A percentile compares a stretch with the other conserved stretches of the same genome.
phyloP scores from a whole-genome alignment of 106 monocot species.

The Chionographis japonica region DNA sequence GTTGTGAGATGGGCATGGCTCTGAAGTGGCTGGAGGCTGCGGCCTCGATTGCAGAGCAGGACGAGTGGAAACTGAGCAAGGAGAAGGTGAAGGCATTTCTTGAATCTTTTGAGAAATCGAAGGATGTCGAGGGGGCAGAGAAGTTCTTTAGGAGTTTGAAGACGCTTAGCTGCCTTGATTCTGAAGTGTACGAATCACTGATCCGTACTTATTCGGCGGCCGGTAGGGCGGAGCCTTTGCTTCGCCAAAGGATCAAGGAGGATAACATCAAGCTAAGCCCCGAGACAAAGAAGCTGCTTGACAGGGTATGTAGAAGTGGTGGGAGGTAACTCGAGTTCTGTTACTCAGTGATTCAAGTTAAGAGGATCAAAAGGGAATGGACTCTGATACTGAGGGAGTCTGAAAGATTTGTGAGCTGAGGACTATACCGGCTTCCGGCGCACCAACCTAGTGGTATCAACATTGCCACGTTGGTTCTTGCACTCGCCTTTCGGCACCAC shows the following conservation, averaged over 20 bases:
- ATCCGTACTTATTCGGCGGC: slow-evolving; percentile 13
- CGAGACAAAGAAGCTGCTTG: slow-evolving; percentile 9
- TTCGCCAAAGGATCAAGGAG: slow-evolving; percentile 14
- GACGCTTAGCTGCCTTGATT: slow-evolving; percentile 26
- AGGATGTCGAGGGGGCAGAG: slow-evolving; percentile 44
- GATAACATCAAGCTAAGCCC: slow-evolving; percentile 12
- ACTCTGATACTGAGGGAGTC: too few species aligned
- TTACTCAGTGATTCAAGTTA: too few species aligned
- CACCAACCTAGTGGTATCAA: too few species aligned
- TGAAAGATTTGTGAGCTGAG: too few species aligned
- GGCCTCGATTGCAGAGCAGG: slow-evolving; percentile 1
- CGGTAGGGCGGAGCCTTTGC: slow-evolving; percentile 14
- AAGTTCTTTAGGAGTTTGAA: slow-evolving; percentile 35
- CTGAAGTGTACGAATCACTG: slow-evolving; percentile 13
- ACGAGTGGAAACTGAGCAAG: slow-evolving; percentile 22
- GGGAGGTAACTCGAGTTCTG: too few species aligned
- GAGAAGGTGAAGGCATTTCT: slow-evolving; percentile 29
- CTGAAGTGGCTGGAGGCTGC: slow-evolving; percentile 29
- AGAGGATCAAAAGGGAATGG: too few species aligned
- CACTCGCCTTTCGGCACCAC: too few species aligned
- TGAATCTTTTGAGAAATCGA: slow-evolving; percentile 30
- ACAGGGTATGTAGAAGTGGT: background rate
- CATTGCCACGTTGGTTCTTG: too few species aligned
- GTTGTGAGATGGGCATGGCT: slow-evolving; percentile 28
- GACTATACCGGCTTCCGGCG: too few species aligned